Percentiles rank a stretch among this genome's conserved stretches.
Conservation (phyloP, 1,284 basidiomycete genomes). For the Austropuccinia psidii region DNA sequence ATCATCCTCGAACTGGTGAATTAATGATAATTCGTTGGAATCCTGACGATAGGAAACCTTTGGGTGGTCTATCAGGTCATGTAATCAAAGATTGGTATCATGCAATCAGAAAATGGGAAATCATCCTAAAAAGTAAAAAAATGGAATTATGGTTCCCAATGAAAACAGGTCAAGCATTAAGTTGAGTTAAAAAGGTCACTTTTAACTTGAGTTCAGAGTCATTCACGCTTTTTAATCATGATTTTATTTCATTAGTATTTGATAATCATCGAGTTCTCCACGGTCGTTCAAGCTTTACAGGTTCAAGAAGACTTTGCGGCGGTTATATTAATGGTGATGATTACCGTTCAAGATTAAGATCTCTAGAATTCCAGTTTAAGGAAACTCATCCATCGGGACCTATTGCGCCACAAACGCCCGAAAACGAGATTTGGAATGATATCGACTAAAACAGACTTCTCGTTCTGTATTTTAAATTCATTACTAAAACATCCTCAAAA, state of each 20-base stretch:
- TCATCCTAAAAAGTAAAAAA: conserved; percentile 65
- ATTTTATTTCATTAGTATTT: conserved; percentile 55
- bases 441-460: background rate
- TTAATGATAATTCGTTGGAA: conserved; percentile 83
- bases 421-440: background rate
- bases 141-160: conserved; percentile 89
- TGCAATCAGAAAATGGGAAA: conserved; percentile 71
- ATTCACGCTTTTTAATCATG: background rate
- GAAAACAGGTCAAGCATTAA: conserved; percentile 71
- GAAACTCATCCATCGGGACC: no score
- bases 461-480: no score
- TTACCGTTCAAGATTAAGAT: conserved; percentile 66
- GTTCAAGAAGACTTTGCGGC: conserved; percentile 84
- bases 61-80: conserved; percentile 24
- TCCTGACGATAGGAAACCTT: conserved; percentile 79
- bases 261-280: conserved; percentile 94
- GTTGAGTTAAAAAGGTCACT: conserved; percentile 49
- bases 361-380: conserved; percentile 54
- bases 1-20: conserved; percentile 58
- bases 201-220: background rate
- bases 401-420: background rate
- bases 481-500: no score
- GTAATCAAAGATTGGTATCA: conserved; percentile 58
- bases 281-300: conserved; percentile 79
- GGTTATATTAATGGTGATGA: conserved; percentile 91